Conservation (phyloP, 202 grass and related monocot species). For the Setaria viridis region DNA sequence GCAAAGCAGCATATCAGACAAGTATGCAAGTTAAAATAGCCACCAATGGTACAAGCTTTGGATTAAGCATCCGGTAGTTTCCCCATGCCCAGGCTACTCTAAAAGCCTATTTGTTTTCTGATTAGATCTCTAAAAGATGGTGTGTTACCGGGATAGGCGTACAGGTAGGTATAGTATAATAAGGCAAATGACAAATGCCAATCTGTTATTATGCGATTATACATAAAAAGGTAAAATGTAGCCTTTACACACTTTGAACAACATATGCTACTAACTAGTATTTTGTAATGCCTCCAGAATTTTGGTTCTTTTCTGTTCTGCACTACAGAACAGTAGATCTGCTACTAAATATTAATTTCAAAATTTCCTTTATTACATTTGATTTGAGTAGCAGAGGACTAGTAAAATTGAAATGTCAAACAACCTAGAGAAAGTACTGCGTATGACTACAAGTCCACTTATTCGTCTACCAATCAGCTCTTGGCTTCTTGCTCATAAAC, state of each 20-base stretch:
- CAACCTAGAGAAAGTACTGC: not conserved
- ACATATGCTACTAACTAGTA: not conserved
- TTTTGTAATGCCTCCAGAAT: not conserved
- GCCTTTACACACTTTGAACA: not conserved
- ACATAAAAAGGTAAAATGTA: not conserved
- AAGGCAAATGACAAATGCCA: constrained; percentile 12
- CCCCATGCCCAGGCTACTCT: constrained; percentile 30
- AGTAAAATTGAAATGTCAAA: not conserved
- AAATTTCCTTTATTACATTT: not conserved
- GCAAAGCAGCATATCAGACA: constrained; percentile 37
- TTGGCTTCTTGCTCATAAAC: not conserved
- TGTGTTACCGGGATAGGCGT: constrained; percentile 8
- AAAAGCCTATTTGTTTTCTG: constrained; percentile 36
- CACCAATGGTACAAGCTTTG: constrained; percentile 40
- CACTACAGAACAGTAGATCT: not conserved
- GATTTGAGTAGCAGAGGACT: too few relatives aligned
- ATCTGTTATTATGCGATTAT: not conserved
- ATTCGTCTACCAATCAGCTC: not conserved
- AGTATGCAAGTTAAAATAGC: constrained; percentile 40
- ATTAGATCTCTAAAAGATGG: not conserved
- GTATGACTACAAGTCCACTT: not conserved
- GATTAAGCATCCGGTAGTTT: constrained; percentile 9
- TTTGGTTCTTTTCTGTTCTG: constrained; percentile 5
- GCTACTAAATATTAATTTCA: not conserved
- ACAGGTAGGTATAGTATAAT: constrained; percentile 17